These are phyloP conservation scores for Calonectria montana DNA, from an alignment of 2,329 filamentous ascomycete species.

Conservation along the genomic window DNA sequence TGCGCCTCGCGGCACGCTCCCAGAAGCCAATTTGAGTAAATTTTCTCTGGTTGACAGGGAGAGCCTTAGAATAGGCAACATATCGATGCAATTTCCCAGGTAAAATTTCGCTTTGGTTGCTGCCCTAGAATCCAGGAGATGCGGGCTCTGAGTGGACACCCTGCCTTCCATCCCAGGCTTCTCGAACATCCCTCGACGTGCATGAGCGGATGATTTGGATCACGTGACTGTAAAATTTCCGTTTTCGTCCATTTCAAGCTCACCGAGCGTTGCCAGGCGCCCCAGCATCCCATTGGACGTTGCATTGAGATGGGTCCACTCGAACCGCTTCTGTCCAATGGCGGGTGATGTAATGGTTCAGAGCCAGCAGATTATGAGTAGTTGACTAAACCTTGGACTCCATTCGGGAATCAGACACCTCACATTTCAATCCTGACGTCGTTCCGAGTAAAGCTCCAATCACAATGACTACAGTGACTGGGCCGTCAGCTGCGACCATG, in stretches of 20 bases:
- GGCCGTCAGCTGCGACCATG: neutral
- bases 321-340: constrained; percentile 9
- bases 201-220: constrained; percentile 7
- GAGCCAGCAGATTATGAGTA: neutral
- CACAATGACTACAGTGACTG: neutral
- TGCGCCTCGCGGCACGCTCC: neutral
- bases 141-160: neutral
- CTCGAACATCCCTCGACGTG: constrained; percentile 17
- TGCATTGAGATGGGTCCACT: neutral
- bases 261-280: constrained; percentile 18
- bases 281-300: constrained; percentile 15
- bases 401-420: neutral
- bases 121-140: neutral
- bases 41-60: neutral
- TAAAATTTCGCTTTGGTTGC: neutral
- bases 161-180: constrained; percentile 12
- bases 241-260: constrained; percentile 23
- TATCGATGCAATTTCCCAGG: neutral
- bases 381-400: constrained; percentile 14
- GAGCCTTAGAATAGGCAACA: neutral
- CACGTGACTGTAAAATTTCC: constrained; percentile 24
- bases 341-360: neutral
- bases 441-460: constrained; percentile 11
- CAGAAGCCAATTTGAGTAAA: constrained; percentile 10
- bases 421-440: neutral